Evolutionary conservation across 495 filamentous ascomycete genomes (phyloP), one percentile per base, ranked within the genome.

Genomic region (Tuber borchii): DNA sequence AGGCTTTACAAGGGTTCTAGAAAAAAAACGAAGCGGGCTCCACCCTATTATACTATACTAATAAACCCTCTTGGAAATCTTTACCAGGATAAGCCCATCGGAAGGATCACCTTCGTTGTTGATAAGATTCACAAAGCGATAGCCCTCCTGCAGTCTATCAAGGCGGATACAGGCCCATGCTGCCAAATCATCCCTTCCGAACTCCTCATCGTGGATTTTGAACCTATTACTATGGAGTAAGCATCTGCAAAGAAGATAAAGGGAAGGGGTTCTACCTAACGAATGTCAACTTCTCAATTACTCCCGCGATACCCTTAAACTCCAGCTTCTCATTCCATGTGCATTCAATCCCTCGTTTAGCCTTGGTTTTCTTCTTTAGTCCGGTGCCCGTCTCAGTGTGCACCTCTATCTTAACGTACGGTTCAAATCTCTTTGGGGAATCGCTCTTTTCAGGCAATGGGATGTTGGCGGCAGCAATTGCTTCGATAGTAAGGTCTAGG

Each of bases 101-200:
- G 87, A 89, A 74, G 88, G 84, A 20, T 85, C 78, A 2, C 93
- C 93, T 65, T 89, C 85, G 16, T 84, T 85, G 82, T 95, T 89
- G 46, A 90, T 83, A 42, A 98, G 84, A 72, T 90, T 91, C 56
- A 98, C 85, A 74, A 97, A 89, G 22, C 93, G 87, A 77, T 92
- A 91, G 2, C 95, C 95, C 51, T 87, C 82, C 70, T 89, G 88
- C 73, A 97, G 83, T 22, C 93, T 88, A 84, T 97, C 93, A 0
- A 97, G 88, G 31, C 93, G 87, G 74, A 97, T 89, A 82, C 93
- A 97, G 12, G 93, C 89, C 95, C 95, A 98, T 17, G 90, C 93
- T 31, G 92, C 93, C 51, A 96, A 82, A 70, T 90, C 86, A 78
- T 97, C 93, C 75, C 88, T 87, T 3, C 89, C 89, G 73, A 95